Evolutionary conservation across 352 stramenopile species (phyloP).

Genomic region (Phytophthora brassicae): DNA sequence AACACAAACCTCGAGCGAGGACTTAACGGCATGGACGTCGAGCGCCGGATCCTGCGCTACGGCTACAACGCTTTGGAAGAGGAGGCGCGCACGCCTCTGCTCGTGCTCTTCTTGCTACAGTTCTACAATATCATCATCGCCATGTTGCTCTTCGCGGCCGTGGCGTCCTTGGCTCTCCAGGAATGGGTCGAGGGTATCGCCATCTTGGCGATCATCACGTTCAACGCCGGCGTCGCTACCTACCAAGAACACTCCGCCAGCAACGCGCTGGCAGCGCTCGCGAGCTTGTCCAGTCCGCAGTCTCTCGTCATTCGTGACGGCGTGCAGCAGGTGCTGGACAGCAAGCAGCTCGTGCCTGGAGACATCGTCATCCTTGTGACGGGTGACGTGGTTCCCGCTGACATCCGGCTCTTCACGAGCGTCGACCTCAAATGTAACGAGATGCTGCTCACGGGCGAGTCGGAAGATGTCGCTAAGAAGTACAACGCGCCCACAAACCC

Average conservation of each 20-base stretch:
- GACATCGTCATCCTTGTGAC: constrained; percentile 89
- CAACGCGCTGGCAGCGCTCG: constrained; percentile 63
- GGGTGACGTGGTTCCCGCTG: constrained; percentile 92
- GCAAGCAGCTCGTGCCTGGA: constrained; percentile 70
- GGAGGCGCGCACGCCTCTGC: constrained; percentile 56
- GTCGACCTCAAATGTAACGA: constrained; percentile 91
- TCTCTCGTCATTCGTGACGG: constrained; percentile 66
- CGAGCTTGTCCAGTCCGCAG: constrained; percentile 64
- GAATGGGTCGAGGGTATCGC: constrained; percentile 74
- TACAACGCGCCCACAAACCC: constrained; percentile 39
- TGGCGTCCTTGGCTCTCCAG: constrained; percentile 57
- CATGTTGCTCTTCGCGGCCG: constrained; percentile 59
- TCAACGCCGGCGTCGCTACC: constrained; percentile 68
- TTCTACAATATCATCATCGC: constrained; percentile 84
- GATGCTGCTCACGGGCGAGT: constrained; percentile 94
- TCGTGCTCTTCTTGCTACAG: constrained; percentile 69
- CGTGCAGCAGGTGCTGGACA: constrained; percentile 65
- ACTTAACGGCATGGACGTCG: constrained; percentile 43
- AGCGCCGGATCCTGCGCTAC: constrained; percentile 44
- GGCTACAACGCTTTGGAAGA: constrained; percentile 66
- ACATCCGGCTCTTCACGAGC: constrained; percentile 89
- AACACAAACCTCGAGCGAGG: constrained; percentile 53
- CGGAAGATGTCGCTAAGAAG: constrained; percentile 77
- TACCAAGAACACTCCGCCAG: constrained; percentile 64
- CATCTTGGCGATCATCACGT: constrained; percentile 61